These are phyloP conservation scores for Vaccinium corymbosum DNA, from an alignment of 148 eudicot genomes.

Conservation along the genomic window DNA sequence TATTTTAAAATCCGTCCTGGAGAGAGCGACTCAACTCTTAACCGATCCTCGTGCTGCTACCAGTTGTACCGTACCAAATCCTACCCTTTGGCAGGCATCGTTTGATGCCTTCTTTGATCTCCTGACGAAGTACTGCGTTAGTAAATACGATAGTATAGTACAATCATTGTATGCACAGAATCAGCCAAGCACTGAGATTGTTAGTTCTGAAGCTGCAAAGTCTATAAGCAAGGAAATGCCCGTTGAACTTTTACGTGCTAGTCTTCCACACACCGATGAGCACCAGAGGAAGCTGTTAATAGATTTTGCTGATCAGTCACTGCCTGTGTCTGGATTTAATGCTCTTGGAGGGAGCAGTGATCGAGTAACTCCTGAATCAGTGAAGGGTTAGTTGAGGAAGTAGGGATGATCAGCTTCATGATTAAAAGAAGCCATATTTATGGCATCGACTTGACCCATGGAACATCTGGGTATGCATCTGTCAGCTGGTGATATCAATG, in stretches of 20 bases:
- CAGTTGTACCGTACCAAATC: constrained; percentile 38
- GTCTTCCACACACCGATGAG: constrained; percentile 87
- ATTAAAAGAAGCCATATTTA: not conserved
- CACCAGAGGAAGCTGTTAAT: constrained; percentile 65
- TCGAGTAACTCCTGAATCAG: constrained; percentile 43
- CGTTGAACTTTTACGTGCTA: constrained; percentile 79
- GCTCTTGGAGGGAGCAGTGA: constrained; percentile 43
- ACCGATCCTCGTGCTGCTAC: constrained; percentile 45
- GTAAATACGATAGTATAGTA: constrained; percentile 71
- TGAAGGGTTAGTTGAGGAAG: constrained; percentile 28
- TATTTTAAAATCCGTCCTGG: constrained; percentile 66
- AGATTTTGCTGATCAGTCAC: constrained; percentile 76
- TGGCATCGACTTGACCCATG: not conserved
- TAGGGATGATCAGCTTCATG: not conserved
- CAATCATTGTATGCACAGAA: constrained; percentile 41
- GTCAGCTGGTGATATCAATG: not conserved
- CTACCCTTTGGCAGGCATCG: constrained; percentile 92
- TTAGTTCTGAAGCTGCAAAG: constrained; percentile 50
- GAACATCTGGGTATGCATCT: not conserved
- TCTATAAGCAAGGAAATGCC: constrained; percentile 91
- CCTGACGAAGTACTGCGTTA: constrained; percentile 74
- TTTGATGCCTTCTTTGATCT: constrained; percentile 75
- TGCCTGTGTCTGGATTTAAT: constrained; percentile 61
- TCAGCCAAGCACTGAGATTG: constrained; percentile 33
- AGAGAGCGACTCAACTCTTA: constrained; percentile 70